Base-by-base conservation (phyloP, 1,139 yeast species). In the Scheffersomyces segobiensis region DNA sequence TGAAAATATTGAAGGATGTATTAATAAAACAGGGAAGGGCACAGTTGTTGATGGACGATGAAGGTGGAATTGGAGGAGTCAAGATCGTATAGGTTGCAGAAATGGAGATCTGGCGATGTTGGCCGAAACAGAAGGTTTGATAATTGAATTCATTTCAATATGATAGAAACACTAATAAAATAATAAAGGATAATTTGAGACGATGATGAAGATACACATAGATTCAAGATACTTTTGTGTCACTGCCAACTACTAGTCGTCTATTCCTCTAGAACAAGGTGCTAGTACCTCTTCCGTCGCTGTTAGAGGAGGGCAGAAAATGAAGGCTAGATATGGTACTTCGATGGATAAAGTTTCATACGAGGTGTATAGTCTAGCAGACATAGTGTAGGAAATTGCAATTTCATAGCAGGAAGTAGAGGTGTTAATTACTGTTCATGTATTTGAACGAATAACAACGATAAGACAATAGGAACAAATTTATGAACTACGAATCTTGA, bases 1-100 rank as follows among this genome's bases (percentile, higher is more conserved):
- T 82, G 20, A 77, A 77, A 61, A 86, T 88, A 3, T 70, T 92
- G 39, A 73, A 69, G 59, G 85, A 83, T 48, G 79, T 82, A 1
- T 74, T 93, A 63, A 88, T 86, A 20, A 86, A 85, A 60, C 83
- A 87, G 64, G 91, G 91, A 2, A 82, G 86, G 63, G 93, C 91
- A 1, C 89, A 86, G 58, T 67, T 89, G 22, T 71, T 90, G 65
- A 83, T 84, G 71, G 86, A 84, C 60, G 90, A 87, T 55, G 79
- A 78, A 50, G 78, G 78, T 17, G 76, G 75, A 60, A 82, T 88
- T 21, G 89, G 87, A 3, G 96, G 93, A 47, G 91, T 90, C 1
- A 90, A 90, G 73, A 82, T 88, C 52, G 80, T 78, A 21, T 80
- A 68, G 64, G n/a, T 22, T 12, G 12, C 17, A 26, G 39, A 7